These are phyloP conservation scores for Saturnispora serradocipensis DNA, from an alignment of 805 yeast genomes.

Conservation along the genomic window DNA sequence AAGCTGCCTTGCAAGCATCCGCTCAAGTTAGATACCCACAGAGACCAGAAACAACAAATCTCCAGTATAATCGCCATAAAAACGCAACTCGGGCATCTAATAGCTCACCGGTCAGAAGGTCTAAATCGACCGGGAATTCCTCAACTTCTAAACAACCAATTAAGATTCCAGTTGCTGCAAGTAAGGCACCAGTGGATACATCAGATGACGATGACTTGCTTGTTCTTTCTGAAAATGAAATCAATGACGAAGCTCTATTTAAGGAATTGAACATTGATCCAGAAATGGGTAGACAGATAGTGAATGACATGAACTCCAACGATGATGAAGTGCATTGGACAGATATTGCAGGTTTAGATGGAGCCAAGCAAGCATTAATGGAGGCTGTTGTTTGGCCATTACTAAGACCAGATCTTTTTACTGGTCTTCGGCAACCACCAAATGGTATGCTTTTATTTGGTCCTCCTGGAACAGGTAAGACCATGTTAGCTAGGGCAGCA, in stretches of 20 bases:
- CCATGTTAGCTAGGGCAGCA: conserved; percentile 94
- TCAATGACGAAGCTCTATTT: conserved; percentile 30
- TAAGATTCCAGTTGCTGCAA: not conserved
- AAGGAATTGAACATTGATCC: conserved; percentile 21
- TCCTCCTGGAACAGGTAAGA: conserved; percentile 98
- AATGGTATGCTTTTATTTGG: conserved; percentile 95
- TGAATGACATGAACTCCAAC: conserved; percentile 78
- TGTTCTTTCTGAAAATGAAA: conserved; percentile 14
- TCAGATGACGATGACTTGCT: conserved; percentile 2
- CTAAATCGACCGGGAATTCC: not conserved
- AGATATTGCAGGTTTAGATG: conserved; percentile 85
- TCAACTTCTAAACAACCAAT: not conserved
- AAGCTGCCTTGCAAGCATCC: conserved; percentile 26
- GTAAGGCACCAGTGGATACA: conserved; percentile 13
- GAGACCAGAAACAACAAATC: conserved; percentile 11
- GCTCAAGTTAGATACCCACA: conserved; percentile 24
- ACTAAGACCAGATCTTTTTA: conserved; percentile 83
- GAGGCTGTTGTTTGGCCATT: conserved; percentile 97
- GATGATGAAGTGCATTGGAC: conserved; percentile 94
- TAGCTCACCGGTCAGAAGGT: not conserved
- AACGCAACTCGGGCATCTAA: not conserved
- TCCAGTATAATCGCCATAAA: not conserved
- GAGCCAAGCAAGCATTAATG: conserved; percentile 81
- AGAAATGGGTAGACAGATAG: conserved; percentile 30
- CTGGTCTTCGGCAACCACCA: conserved; percentile 88